Base-by-base conservation (phyloP, 345 rosid species). In the Cardamine chenopodiifolia region DNA sequence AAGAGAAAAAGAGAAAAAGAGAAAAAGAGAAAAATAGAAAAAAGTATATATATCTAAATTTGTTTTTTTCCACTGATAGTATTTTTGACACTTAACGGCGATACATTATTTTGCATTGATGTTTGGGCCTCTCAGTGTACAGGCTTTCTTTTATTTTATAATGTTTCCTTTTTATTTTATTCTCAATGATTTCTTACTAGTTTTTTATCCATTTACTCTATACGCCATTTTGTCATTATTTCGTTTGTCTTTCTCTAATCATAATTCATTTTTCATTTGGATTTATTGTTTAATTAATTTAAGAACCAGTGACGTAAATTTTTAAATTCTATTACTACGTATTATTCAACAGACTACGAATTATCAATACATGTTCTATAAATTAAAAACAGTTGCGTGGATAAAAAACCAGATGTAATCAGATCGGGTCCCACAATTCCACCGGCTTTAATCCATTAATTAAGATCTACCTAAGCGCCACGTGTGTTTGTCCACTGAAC, bases 381-480 rank as follows among this genome's bases (percentile, higher is more conserved):
- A 19, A 18, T 40, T 11, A 15, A 60, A 71, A 60, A 40, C 49
- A 22, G 59, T 47, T 48, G 67, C 32, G 32, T 71, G 37, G 60
- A 42, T 29, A 14, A 35, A 48, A 22, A 15, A 59, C n/a, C 5
- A 29, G 52, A 44, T 11, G 48, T 13, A 39, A 62, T 15, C 39
- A 56, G 37, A 31, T 45, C 11, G 42, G 77, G 81, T 8, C 69
- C 77, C 34, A 71, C 47, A 22, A 15, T 7, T 72, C 44, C 77
- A 71, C 77, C 73, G 66, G 73, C 81, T 71, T 31, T 65, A 66
- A 78, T 72, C 81, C 77, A 78, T 59, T 71, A 66, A 72, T 40
- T 66, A 72, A 66, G 63, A 71, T 71, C 29, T 66, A 42, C 14
- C 28, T 12, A 67, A 75, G 73, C 28, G 73, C 54, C 79, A 68